Percentiles rank a stretch among this genome's conserved stretches.
Conservation (phyloP, 352 stramenopile species). For the Pythium plurisporium region DNA sequence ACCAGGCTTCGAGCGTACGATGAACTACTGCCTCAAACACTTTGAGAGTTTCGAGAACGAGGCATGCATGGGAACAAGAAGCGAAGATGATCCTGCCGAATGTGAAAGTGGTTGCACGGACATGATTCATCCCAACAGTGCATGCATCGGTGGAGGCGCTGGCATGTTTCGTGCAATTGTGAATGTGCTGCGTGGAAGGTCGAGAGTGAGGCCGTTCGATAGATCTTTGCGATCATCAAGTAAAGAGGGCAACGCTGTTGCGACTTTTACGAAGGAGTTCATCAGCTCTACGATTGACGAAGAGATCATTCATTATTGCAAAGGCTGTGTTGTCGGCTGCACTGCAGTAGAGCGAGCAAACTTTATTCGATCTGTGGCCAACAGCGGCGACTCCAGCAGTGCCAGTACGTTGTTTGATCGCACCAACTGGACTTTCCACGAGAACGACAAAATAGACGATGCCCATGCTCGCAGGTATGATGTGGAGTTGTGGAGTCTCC, state of each 20-base stretch:
- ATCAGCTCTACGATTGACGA: not conserved
- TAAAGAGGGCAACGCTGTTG: not conserved
- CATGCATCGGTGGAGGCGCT: too few relatives aligned
- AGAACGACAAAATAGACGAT: not conserved
- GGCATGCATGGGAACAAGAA: too few relatives aligned
- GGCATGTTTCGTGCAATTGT: too few relatives aligned
- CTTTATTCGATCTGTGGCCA: not conserved
- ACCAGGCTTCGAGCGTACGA: conserved; percentile 26
- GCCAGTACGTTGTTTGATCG: too few relatives aligned
- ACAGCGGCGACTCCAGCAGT: too few relatives aligned
- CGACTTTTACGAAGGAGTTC: not conserved
- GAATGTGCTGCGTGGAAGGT: too few relatives aligned
- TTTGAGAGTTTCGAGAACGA: conserved; percentile 6
- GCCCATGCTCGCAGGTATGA: not conserved
- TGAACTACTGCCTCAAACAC: conserved; percentile 8
- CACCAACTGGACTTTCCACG: not conserved
- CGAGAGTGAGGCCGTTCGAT: too few relatives aligned
- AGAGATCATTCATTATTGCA: not conserved
- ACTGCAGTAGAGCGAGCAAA: not conserved
- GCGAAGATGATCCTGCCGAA: too few relatives aligned
- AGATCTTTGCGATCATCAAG: not conserved
- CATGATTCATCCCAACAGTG: too few relatives aligned
- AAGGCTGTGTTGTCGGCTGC: not conserved
- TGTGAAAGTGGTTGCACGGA: too few relatives aligned
- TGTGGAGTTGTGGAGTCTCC: not conserved